These are phyloP conservation scores for Paecilomyces fulvus DNA, from an alignment of 2,329 filamentous ascomycete species.

Conservation along the genomic window DNA sequence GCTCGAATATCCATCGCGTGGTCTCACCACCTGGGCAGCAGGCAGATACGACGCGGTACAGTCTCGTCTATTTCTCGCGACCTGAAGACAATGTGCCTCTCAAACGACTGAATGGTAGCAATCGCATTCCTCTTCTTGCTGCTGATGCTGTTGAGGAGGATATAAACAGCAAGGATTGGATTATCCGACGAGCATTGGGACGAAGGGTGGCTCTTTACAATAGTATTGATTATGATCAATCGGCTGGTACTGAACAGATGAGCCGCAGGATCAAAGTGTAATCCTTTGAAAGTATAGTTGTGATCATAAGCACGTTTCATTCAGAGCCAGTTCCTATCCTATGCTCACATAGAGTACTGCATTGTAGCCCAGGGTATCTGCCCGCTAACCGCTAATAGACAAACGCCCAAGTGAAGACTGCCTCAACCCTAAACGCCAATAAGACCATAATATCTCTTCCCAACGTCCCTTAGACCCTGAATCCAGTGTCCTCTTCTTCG, in stretches of 20 bases:
- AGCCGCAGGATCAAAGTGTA: conserved; percentile 23
- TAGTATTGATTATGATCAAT: conserved; percentile 24
- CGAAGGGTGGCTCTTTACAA: conserved; percentile 19
- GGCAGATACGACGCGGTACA: conserved; percentile 37
- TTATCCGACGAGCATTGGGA: conserved; percentile 31
- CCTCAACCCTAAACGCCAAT: background rate
- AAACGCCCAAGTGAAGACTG: background rate
- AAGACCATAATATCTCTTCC: background rate
- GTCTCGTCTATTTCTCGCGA: conserved; percentile 48
- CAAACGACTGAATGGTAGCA: conserved; percentile 29
- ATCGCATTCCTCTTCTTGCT: conserved; percentile 23
- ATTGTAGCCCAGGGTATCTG: background rate
- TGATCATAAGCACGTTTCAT: background rate
- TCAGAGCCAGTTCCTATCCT: background rate
- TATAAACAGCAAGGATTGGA: conserved; percentile 35
- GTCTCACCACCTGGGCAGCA: conserved; percentile 42
- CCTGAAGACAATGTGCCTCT: conserved; percentile 42
- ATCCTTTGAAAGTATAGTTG: background rate
- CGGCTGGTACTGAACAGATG: conserved; percentile 24
- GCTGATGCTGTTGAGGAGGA: conserved; percentile 25
- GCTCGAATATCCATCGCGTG: conserved; percentile 42
- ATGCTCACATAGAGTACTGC: background rate
- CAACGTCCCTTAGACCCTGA: background rate
- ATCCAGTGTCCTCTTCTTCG: background rate
- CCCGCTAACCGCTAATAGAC: background rate